Base-by-base conservation (phyloP, 129 eudicot genomes). In the Mikania micrantha region DNA sequence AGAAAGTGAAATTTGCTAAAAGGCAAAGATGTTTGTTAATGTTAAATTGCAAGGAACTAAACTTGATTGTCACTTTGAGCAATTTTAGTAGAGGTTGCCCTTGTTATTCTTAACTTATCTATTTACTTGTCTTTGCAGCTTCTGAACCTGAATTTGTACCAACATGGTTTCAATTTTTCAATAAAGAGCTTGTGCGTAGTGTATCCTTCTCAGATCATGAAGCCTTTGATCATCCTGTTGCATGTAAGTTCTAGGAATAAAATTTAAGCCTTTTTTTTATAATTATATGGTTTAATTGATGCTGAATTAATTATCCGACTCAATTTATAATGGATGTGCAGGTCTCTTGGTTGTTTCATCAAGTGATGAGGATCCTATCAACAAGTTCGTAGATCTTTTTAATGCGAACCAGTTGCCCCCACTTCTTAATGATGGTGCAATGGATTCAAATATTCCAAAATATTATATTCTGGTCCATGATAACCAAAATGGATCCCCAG, bases 211-310 rank as follows among this genome's bases (percentile, higher is more conserved):
- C 98, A 27, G 96, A 88, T 49, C 98, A 93, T 67, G 98, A 93
- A 82, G 88, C 98, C 34, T 88, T 93, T 82, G 98, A 93, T 68
- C 98, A 88, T 78, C 98, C 98, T 15, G 96, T 93, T 70, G 90
- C 98, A 44, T 93, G 98, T 93, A 80, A 79, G 92, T 40, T 32
- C 61, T 31, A 21, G 60, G 17, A 67, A 24, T 59, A 54, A 19
- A 59, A 52, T 10, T 28, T 56, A 20, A 6, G 62, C 38, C 25
- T 71, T 13, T 56, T 10, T 9, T 24, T 53, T 3, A 22, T 12
- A 53, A 24, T 41, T 36, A 61, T 13, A 31, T 38, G 75, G 20
- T n/a, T 60, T 29, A 25, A 19, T 17, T 19, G 27, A n/a, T 69
- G 42, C 50, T 60, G 67, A 47, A 15, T 38, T 16, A 44, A 29